Conservation (phyloP, 2,329 filamentous ascomycete genomes). For the Aspergillus udagawae region DNA sequence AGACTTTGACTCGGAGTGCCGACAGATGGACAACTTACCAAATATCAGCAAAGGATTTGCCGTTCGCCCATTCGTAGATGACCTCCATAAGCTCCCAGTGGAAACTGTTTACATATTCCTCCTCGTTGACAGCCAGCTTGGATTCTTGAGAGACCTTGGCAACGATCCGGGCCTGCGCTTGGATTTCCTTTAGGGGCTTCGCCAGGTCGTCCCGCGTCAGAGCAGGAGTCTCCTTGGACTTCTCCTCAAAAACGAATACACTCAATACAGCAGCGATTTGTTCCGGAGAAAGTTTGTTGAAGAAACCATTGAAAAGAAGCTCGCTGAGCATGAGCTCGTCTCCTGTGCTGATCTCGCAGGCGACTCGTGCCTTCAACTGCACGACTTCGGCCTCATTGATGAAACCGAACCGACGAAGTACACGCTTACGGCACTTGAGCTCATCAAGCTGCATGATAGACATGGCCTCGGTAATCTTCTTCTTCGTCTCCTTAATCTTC, state of each 20-base stretch:
- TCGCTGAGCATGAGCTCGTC: slow-evolving; percentile 93
- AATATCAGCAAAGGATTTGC: slow-evolving; percentile 85
- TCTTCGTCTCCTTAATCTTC: slow-evolving; percentile 84
- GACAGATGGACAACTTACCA: slow-evolving; percentile 62
- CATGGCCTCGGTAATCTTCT: slow-evolving; percentile 77
- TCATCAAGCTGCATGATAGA: slow-evolving; percentile 93
- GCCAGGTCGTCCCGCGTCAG: slow-evolving; percentile 74
- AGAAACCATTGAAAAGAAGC: slow-evolving; percentile 93
- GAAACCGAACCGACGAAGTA: slow-evolving; percentile 88
- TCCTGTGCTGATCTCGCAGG: slow-evolving; percentile 95
- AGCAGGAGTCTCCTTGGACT: slow-evolving; percentile 67
- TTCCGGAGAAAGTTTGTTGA: slow-evolving; percentile 90
- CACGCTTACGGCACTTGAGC: slow-evolving; percentile 91
- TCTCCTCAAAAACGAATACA: slow-evolving; percentile 97
- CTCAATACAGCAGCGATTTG: slow-evolving; percentile 81
- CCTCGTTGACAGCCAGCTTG: slow-evolving; percentile 90
- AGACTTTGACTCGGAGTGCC: slow-evolving; percentile 1
- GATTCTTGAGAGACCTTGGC: slow-evolving; percentile 94
- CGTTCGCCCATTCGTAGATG: slow-evolving; percentile 86
- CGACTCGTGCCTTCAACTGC: slow-evolving; percentile 92
- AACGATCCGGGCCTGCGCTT: slow-evolving; percentile 78
- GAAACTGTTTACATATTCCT: slow-evolving; percentile 84
- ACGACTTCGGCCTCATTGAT: slow-evolving; percentile 95
- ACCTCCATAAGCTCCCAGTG: slow-evolving; percentile 98
- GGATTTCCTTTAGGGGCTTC: slow-evolving; percentile 82